phyloP scores from a whole-genome alignment of 306 rosid species.

The Comarum palustre region DNA sequence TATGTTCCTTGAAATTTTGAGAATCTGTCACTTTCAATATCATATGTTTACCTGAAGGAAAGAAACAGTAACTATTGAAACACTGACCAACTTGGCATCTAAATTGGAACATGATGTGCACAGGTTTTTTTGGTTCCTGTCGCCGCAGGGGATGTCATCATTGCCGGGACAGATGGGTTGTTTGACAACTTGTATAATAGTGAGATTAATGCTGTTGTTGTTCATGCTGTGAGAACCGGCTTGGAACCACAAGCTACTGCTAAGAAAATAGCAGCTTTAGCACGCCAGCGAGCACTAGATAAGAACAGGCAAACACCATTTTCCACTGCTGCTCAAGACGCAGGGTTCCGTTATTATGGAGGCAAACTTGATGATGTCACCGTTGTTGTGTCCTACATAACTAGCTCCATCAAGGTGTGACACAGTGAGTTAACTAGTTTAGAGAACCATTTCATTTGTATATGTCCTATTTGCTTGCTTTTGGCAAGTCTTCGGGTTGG shows the following conservation, averaged over 20 bases:
- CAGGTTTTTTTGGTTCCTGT: conserved; percentile 68
- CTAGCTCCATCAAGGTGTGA: conserved; percentile 31
- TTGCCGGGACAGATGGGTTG: conserved; percentile 90
- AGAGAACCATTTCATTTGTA: background rate
- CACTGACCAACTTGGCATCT: background rate
- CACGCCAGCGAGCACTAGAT: conserved; percentile 72
- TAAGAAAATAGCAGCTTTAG: conserved; percentile 81
- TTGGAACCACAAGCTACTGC: conserved; percentile 70
- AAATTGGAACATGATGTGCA: conserved; percentile 11
- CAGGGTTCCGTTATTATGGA: conserved; percentile 73
- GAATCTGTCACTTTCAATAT: background rate
- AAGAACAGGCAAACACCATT: conserved; percentile 69
- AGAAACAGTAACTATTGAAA: background rate
- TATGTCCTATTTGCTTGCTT: background rate
- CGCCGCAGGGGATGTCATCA: conserved; percentile 58
- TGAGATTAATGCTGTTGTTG: conserved; percentile 62
- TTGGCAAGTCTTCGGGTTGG: background rate
- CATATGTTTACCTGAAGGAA: background rate
- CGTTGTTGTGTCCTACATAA: conserved; percentile 68
- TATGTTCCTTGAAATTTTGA: background rate
- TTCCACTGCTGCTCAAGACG: conserved; percentile 81
- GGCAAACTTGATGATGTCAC: conserved; percentile 95
- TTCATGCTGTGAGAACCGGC: conserved; percentile 54
- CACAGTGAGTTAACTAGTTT: conserved; percentile 1
- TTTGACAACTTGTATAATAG: conserved; percentile 75